Percentiles rank a stretch among this genome's conserved stretches.
These are phyloP conservation scores for Colletotrichum cordylinicola DNA, from an alignment of 2,329 filamentous ascomycete species.

Conservation along the genomic window DNA sequence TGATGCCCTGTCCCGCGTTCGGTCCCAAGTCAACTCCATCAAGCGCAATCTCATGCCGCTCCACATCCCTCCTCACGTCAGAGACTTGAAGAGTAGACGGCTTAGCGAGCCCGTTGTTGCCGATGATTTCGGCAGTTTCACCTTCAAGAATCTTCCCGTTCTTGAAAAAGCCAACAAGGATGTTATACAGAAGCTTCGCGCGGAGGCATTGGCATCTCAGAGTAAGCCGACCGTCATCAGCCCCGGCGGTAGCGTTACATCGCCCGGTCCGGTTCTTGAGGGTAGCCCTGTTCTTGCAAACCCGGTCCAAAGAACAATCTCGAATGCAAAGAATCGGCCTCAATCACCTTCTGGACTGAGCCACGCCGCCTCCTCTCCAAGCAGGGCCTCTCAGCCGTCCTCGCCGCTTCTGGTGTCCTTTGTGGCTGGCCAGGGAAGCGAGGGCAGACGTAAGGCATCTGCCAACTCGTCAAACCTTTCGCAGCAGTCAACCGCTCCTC, in stretches of 20 bases:
- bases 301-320: constrained; percentile 81
- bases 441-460: constrained; percentile 86
- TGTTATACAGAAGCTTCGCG: constrained; percentile 93
- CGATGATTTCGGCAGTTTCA: constrained; percentile 95
- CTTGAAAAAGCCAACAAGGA: constrained; percentile 99
- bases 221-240: constrained; percentile 56
- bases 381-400: constrained; percentile 73
- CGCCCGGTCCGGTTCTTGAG: constrained; percentile 75
- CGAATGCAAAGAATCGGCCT: constrained; percentile 84
- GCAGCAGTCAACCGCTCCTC: constrained; percentile 72
- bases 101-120: constrained; percentile 87
- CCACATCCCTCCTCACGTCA: constrained; percentile 94
- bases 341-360: constrained; percentile 84
- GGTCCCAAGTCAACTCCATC: constrained; percentile 84
- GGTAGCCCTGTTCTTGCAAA: constrained; percentile 84
- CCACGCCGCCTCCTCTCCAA: constrained; percentile 86
- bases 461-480: constrained; percentile 86
- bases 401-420: constrained; percentile 93
- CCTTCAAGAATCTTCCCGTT: constrained; percentile 96
- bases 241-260: constrained; percentile 51
- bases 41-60: constrained; percentile 94
- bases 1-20: constrained; percentile 88
- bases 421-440: constrained; percentile 80
- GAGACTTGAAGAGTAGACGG: constrained; percentile 85
- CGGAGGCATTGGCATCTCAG: constrained; percentile 80